Evolutionary conservation across 2,329 filamentous ascomycete genomes (phyloP).

Genomic region (Cylindrodendrum hubeiense): DNA sequence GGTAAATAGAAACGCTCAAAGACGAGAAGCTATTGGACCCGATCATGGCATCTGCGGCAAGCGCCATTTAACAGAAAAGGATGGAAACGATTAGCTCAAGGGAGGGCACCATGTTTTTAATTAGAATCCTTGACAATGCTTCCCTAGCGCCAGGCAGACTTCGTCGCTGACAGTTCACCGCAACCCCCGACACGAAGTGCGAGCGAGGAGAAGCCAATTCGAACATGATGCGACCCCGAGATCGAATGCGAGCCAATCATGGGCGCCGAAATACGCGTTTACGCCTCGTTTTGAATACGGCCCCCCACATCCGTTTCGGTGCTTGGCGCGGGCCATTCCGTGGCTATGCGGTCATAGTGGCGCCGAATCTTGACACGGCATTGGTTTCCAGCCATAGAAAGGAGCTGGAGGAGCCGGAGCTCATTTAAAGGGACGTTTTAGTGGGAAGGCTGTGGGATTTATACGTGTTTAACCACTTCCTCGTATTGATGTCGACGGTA

Average conservation of each 20-base stretch:
- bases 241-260: background rate
- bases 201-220: background rate
- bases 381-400: background rate
- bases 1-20: no score
- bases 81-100: no score
- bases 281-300: background rate
- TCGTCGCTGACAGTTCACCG: background rate
- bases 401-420: background rate
- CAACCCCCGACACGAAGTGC: background rate
- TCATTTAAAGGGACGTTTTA: background rate
- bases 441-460: background rate
- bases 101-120: no score
- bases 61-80: no score
- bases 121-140: no score
- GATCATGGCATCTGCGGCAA: no score
- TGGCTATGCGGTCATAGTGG: background rate
- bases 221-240: no score
- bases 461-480: background rate
- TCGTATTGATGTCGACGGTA: background rate
- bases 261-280: background rate
- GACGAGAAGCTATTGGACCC: no score
- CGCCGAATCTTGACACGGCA: background rate
- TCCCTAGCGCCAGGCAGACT: no score
- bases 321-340: background rate
- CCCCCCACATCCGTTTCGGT: background rate